Evolutionary conservation across 345 rosid genomes (phyloP), one percentile per base, ranked within the genome.

Genomic region (Bretschneidera sinensis): DNA sequence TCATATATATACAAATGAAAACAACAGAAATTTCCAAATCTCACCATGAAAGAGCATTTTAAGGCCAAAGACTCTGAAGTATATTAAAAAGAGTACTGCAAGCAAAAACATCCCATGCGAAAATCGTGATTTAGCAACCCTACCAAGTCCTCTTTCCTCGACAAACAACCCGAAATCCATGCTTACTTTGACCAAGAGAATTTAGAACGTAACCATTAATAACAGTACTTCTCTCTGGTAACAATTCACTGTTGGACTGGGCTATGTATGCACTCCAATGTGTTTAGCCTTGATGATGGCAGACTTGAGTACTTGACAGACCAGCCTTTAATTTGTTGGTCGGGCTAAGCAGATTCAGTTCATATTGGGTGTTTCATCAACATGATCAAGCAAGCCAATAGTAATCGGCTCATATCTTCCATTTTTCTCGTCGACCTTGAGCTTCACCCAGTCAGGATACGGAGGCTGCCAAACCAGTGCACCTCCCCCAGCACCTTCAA

Each of bases 31-130:
- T 1, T 1, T 7, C 16, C 45, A 47, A 57, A 67, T 60, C 86
- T 81, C 67, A 92, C 92, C 96, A 25, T 83, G 78, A 66, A 79
- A 70, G 31, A 76, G 68, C 20, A 82, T 67, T 64, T 80, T 87
- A 35, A 81, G 62, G 52, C 81, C 80, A 54, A 83, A 81, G 64
- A 81, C 56, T 9, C 75, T 69, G 21, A 81, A 74, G 70, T 72
- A 83, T 31, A 83, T 63, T 56, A 83, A 73, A 66, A 77, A 77
- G 24, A 87, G 53, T 1, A 74, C 69, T 1, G 74, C 62, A 33
- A 85, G 76, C 66, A 87, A 65, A 51, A 80, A 59, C 55, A 80
- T 54, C 62, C 77, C 78, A 31, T 63, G 74, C 64, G 72, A 68
- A 39, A 76, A 76, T 51, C 80, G 81, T 50, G 72, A 63, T 61